A percentile compares a stretch with the other conserved stretches of the same genome.
These are phyloP conservation scores for Huntiella omanensis DNA, from an alignment of 2,329 filamentous ascomycete genomes.

Conservation along the genomic window DNA sequence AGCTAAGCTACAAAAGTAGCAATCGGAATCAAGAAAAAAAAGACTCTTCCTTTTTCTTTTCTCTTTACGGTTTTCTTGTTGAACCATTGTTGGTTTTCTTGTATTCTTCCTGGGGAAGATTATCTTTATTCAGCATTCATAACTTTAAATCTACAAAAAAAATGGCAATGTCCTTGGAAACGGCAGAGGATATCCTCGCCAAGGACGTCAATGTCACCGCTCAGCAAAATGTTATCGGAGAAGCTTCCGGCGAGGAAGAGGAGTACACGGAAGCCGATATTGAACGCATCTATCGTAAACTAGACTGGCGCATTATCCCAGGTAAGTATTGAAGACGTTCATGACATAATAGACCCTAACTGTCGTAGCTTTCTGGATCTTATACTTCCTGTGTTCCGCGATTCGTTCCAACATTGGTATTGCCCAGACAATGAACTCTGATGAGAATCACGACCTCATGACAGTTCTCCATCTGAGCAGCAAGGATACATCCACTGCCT, in stretches of 20 bases:
- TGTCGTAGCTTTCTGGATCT: slow-evolving; percentile 54
- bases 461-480: slow-evolving; percentile 48
- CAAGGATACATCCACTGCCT: slow-evolving; percentile 64
- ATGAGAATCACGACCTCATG: slow-evolving; percentile 53
- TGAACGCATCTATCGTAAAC: slow-evolving; percentile 36
- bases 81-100: slow-evolving; percentile 4
- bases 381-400: slow-evolving; percentile 84
- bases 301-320: slow-evolving; percentile 41
- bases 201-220: not conserved
- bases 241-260: slow-evolving; percentile 1
- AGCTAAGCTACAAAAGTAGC: no score
- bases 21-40: no score
- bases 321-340: slow-evolving; percentile 19
- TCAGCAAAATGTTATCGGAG: not conserved
- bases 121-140: not conserved
- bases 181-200: not conserved
- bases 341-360: not conserved
- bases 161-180: not conserved
- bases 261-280: slow-evolving; percentile 32
- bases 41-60: not conserved
- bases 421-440: slow-evolving; percentile 80
- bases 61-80: slow-evolving; percentile 1
- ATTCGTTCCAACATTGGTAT: slow-evolving; percentile 84
- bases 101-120: slow-evolving; percentile 6
- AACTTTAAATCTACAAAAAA: not conserved